A percentile compares a stretch with the other conserved stretches of the same genome.
Evolutionary conservation across 176 grass and related monocot genomes (phyloP).

Genomic region (Zoysia japonica): DNA sequence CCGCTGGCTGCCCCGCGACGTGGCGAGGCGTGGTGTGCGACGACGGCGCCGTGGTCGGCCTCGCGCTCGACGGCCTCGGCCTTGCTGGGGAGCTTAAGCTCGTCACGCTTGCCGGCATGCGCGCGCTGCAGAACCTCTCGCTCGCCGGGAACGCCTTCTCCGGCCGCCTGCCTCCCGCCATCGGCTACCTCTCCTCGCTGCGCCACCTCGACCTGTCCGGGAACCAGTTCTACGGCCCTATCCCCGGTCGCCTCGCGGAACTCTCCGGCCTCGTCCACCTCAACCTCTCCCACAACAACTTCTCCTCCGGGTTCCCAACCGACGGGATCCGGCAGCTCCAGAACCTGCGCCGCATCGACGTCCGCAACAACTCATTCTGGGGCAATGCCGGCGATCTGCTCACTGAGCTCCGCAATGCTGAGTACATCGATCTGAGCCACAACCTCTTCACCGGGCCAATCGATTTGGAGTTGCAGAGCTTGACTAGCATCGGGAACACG

Average conservation of each 20-base stretch:
- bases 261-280: conserved; percentile 76
- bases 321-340: conserved; percentile 84
- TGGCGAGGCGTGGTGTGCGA: conserved; percentile 85
- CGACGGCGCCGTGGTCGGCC: conserved; percentile 58
- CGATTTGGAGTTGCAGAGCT: conserved; percentile 45
- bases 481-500: conserved; percentile 79
- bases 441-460: conserved; percentile 72
- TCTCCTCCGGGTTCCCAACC: conserved; percentile 75
- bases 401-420: conserved; percentile 64
- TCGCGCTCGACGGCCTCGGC: conserved; percentile 66
- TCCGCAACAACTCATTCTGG: conserved; percentile 80
- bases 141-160: conserved; percentile 95
- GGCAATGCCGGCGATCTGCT: conserved; percentile 72
- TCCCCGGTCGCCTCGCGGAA: conserved; percentile 74
- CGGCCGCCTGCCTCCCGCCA: conserved; percentile 80
- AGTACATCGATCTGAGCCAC: conserved; percentile 79
- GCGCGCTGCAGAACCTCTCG: conserved; percentile 65
- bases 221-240: conserved; percentile 88
- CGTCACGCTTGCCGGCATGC: conserved; percentile 58
- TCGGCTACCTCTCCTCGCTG: conserved; percentile 70
- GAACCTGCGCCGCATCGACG: conserved; percentile 83
- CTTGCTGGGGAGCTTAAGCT: conserved; percentile 92
- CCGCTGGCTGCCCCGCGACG: conserved; percentile 38
- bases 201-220: conserved; percentile 80
- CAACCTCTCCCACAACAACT: conserved; percentile 91